Evolutionary conservation across 257 asterid genomes (phyloP).

Genomic region (Eucommia ulmoides): DNA sequence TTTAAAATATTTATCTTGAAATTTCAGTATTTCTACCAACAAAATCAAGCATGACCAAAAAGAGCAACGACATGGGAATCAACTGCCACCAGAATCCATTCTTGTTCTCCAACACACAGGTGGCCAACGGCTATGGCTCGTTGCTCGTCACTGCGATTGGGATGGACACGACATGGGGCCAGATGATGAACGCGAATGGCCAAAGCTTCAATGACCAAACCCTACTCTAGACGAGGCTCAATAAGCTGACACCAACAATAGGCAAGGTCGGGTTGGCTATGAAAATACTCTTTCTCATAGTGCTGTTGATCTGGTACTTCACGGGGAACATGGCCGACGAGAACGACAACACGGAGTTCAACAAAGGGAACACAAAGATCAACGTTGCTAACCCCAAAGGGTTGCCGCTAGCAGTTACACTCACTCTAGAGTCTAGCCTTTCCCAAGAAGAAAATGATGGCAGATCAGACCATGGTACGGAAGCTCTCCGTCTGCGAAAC

Average conservation of each 20-base stretch:
- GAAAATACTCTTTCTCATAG: conserved; percentile 31
- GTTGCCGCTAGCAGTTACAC: conserved; percentile 42
- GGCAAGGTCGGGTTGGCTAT: conserved; percentile 38
- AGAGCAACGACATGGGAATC: conserved; percentile 25
- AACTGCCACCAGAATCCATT: conserved; percentile 23
- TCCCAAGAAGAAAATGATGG: conserved; percentile 48
- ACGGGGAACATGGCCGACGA: conserved; percentile 25
- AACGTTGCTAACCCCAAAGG: conserved; percentile 61
- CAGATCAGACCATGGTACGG: conserved; percentile 49
- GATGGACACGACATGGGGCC: conserved; percentile 42
- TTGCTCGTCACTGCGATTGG: conserved; percentile 53
- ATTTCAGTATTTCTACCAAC: too few species aligned
- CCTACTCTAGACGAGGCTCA: conserved; percentile 38
- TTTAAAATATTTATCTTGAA: too few species aligned
- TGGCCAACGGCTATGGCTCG: conserved; percentile 33
- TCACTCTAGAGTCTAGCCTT: conserved; percentile 47
- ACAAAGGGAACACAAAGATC: conserved; percentile 17
- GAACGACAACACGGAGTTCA: conserved; percentile 14
- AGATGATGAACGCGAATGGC: conserved; percentile 32
- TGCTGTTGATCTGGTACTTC: conserved; percentile 47
- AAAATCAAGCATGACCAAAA: conserved; percentile 38
- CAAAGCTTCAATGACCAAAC: conserved; percentile 28
- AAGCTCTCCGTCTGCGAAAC: conserved; percentile 59
- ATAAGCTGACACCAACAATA: conserved; percentile 26
- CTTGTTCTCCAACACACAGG: conserved; percentile 41